Base-by-base conservation (phyloP, 257 asterid species). In the Scutellaria baicalensis region DNA sequence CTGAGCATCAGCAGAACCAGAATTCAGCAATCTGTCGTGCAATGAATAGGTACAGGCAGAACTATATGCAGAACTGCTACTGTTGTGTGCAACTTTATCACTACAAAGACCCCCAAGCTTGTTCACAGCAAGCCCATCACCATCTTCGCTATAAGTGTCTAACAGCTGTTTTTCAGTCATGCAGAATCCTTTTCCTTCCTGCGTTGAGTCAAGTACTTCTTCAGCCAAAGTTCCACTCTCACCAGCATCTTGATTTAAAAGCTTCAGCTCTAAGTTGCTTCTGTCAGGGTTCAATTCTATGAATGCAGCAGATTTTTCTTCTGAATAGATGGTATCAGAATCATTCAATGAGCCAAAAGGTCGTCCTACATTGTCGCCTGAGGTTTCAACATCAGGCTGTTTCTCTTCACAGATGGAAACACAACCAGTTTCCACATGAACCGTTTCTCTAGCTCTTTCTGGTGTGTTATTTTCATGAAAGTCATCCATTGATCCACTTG, bases 1-100 rank as follows among this genome's bases (percentile, higher is more conserved):
- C 55, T 49, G 80, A 42, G 61, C 72, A 43, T 68, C 77, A 69
- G 82, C 33, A 72, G 60, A 66, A 75, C 69, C 66, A 74, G 74
- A 67, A 75, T 60, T 71, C 20, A 52, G 64, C 61, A 70, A 64
- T 20, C 23, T 39, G 43, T 59, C 68, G 12, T 45, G 75, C 51
- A 61, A 58, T 20, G 72, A 43, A 77, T 71, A 60, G 16, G 66
- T 16, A 31, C 47, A n/a, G n/a, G 61, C 55, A 47, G 75, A 50
- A 69, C 68, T 38, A 50, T 20, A 43, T 33, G 78, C 51, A 73
- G 69, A 62, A 71, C 69, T 49, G 69, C 12, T 31, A 31, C 4
- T 59, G 23, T 77, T 59, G 21, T 52, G 54, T 35, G 51, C 74
- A 61, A 50, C 78, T 69, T 69, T 78, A 68, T 56, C 52, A 40